Percentiles rank a stretch among this genome's conserved stretches.
phyloP scores from a whole-genome alignment of 2,329 filamentous ascomycete species.

The Epichloe festucae region DNA sequence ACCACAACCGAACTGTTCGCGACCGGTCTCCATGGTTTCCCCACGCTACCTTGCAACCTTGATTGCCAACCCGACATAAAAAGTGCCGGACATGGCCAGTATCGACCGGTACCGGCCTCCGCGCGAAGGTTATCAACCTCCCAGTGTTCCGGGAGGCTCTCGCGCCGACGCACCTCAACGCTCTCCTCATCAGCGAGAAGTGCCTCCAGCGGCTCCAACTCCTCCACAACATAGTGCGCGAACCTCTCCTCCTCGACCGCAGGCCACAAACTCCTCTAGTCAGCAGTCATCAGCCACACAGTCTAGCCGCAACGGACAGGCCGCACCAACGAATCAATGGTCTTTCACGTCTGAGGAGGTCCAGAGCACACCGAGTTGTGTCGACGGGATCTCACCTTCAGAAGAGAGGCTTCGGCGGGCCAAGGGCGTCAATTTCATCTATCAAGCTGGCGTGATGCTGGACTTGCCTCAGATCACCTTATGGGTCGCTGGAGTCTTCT shows the following conservation, averaged over 20 bases:
- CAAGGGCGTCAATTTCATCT: slow-evolving; percentile 94
- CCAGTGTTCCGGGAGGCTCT: slow-evolving; percentile 27
- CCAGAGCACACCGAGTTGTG: slow-evolving; percentile 65
- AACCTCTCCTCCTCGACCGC: slow-evolving; percentile 40
- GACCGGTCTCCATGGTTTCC: slow-evolving; percentile 14
- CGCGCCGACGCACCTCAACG: slow-evolving; percentile 32
- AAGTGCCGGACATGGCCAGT: slow-evolving; percentile 36
- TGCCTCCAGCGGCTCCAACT: slow-evolving; percentile 49
- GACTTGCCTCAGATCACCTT: slow-evolving; percentile 87
- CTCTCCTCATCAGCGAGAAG: slow-evolving; percentile 40
- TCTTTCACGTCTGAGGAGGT: slow-evolving; percentile 77
- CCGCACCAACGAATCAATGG: slow-evolving; percentile 55
- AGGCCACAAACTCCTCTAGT: slow-evolving; percentile 28
- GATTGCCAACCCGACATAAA: slow-evolving; percentile 15
- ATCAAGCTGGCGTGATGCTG: slow-evolving; percentile 83
- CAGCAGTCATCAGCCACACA: slow-evolving; percentile 28
- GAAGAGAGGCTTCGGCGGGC: slow-evolving; percentile 71
- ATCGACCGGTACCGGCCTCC: slow-evolving; percentile 46
- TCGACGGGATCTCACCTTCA: slow-evolving; percentile 64
- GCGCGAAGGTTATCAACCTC: slow-evolving; percentile 45
- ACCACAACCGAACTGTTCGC: background rate
- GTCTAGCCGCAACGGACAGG: slow-evolving; percentile 24
- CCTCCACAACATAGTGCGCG: slow-evolving; percentile 43
- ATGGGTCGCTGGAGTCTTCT: slow-evolving; percentile 84
- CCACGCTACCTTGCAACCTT: slow-evolving; percentile 7